Percentiles rank a stretch among this genome's conserved stretches.
Conservation (phyloP, 2,329 filamentous ascomycete species). For the Hymenoscyphus fraxineus region DNA sequence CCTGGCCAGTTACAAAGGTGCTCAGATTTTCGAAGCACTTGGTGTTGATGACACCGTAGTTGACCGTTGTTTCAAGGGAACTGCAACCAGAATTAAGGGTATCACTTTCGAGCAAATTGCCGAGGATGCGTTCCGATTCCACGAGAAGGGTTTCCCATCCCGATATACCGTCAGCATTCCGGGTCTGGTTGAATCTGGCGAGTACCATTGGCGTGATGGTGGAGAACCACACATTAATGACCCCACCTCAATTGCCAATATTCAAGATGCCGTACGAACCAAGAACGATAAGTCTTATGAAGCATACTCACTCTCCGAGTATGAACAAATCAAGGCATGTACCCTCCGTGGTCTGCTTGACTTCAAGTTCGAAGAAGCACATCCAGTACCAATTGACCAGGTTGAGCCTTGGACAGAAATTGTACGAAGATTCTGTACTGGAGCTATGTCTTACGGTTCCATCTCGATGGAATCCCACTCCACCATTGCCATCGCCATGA, state of each 20-base stretch:
- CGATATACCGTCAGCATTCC: constrained; percentile 71
- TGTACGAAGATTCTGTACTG: constrained; percentile 91
- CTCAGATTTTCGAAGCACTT: constrained; percentile 95
- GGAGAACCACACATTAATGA: constrained; percentile 95
- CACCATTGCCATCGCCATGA: constrained; percentile 93
- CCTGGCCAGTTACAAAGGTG: constrained; percentile 92
- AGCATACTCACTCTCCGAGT: constrained; percentile 87
- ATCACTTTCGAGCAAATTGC: constrained; percentile 92
- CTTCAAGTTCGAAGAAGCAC: constrained; percentile 88
- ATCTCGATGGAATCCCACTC: constrained; percentile 99
- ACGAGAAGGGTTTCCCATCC: constrained; percentile 87
- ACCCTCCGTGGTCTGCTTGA: constrained; percentile 91
- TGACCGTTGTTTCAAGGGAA: constrained; percentile 91
- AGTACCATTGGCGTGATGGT: constrained; percentile 98
- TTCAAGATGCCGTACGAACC: constrained; percentile 91
- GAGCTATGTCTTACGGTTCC: constrained; percentile 97
- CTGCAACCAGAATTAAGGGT: constrained; percentile 89
- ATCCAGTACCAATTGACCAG: constrained; percentile 87
- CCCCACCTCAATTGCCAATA: constrained; percentile 89
- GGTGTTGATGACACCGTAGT: constrained; percentile 90
- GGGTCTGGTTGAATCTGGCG: constrained; percentile 85
- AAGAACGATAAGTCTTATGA: constrained; percentile 99
- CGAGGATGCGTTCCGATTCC: constrained; percentile 89
- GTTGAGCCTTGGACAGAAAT: constrained; percentile 99
- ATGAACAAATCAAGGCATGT: constrained; percentile 95